Base-by-base conservation (phyloP, 1,284 basidiomycete species). In the Naganishia liquefaciens region DNA sequence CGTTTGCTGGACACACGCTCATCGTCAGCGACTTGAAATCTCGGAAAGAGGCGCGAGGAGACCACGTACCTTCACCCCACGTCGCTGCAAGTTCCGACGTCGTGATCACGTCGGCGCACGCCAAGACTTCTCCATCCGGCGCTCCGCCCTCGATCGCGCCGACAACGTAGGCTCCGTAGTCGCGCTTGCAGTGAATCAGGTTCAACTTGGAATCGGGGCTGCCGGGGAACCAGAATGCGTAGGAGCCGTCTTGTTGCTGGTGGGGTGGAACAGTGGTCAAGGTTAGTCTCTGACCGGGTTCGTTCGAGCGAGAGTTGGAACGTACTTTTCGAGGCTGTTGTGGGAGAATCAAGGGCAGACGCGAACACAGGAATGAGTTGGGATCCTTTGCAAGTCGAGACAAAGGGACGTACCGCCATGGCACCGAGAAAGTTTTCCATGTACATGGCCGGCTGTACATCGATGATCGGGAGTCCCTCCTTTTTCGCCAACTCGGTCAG, bases 221-320 rank as follows among this genome's bases (percentile, higher is more conserved):
- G 3, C 79, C 51, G 42, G 67, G 72, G 1, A 82, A 69, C 28
- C 69, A 69, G 58, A 79, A 77, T 37, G 69, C 43, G 57, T 76
- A 64, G 49, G 72, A 63, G 51, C 61, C 63, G 63, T 70, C 54
- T 64, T 66, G 51, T 74, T 44, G 46, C 66, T 67, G 21, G 9
- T 15, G 37, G 15, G 52, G 27, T 15, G 44, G n/a, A n/a, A n/a
- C 47, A 49, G 46, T 54, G 30, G 37, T 25, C 23, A n/a, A n/a
- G n/a, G 43, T 39, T 9, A n/a, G 25, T 53, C 30, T 17, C 7
- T 23, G 23, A 9, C 21, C 4, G 58, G 7, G n/a, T 9, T 25
- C 9, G 3, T 15, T 27, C 3, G 43, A 5, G 27, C n/a, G 54
- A 5, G 5, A 21, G n/a, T 17, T 43, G 33, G 43, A 11, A 37